These are phyloP conservation scores for Phytomonas francai DNA, from an alignment of 208 protist species.

Conservation along the genomic window DNA sequence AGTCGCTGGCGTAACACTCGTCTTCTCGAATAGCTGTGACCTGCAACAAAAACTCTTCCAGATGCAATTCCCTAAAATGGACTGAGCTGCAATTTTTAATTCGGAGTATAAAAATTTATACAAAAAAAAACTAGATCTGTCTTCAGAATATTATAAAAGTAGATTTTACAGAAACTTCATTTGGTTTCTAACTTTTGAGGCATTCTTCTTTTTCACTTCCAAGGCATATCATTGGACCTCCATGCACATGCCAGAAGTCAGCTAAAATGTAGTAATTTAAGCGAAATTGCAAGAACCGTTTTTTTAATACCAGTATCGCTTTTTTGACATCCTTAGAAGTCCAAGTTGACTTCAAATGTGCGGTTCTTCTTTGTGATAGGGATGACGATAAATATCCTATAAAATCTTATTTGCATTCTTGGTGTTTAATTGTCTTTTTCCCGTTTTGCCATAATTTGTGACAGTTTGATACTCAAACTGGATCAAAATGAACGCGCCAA, in stretches of 20 bases:
- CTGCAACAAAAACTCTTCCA: conserved; percentile 86
- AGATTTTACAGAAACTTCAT: neutral
- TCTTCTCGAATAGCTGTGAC: conserved; percentile 83
- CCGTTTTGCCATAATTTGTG: neutral
- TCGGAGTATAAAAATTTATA: neutral
- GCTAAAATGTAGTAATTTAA: neutral
- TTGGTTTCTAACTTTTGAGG: neutral
- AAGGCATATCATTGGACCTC: neutral
- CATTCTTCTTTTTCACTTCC: conserved; percentile 5
- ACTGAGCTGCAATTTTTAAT: neutral
- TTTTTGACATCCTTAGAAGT: neutral
- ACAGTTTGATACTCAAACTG: too few relatives aligned
- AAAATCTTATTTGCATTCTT: neutral
- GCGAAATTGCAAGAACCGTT: neutral
- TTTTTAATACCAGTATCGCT: conserved; percentile 3
- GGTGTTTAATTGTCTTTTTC: neutral
- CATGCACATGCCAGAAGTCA: neutral
- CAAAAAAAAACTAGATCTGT: neutral
- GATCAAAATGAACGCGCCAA: too few relatives aligned
- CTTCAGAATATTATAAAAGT: neutral
- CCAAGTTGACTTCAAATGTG: neutral
- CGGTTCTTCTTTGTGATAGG: neutral
- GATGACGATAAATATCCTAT: neutral
- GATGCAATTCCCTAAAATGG: conserved; percentile 78
- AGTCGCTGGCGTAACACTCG: conserved; percentile 69